These are phyloP conservation scores for Seiridium unicorne DNA, from an alignment of 2,329 filamentous ascomycete species.

Conservation along the genomic window DNA sequence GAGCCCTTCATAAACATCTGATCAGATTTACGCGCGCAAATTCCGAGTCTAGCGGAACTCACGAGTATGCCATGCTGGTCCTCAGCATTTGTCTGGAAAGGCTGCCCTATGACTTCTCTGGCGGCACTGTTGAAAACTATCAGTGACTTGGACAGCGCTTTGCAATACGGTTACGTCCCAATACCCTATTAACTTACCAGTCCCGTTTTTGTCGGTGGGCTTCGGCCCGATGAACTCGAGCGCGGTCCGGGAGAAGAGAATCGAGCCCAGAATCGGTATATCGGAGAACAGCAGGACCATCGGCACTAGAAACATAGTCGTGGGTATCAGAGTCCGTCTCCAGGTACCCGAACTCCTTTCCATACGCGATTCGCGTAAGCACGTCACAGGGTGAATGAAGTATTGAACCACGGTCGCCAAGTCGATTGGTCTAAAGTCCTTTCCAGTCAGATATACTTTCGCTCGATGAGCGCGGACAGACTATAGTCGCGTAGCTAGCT, in stretches of 20 bases:
- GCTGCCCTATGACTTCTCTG: neutral
- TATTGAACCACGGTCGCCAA: slow-evolving; percentile 40
- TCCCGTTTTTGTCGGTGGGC: slow-evolving; percentile 11
- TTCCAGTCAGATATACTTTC: slow-evolving; percentile 12
- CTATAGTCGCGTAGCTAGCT: neutral
- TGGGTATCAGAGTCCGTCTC: slow-evolving; percentile 39
- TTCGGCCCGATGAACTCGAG: slow-evolving; percentile 1
- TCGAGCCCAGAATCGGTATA: neutral
- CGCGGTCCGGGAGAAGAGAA: neutral
- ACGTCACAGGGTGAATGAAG: slow-evolving; percentile 44
- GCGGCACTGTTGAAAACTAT: neutral
- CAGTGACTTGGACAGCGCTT: too few relatives aligned
- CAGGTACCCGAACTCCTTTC: slow-evolving; percentile 41
- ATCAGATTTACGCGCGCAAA: too few relatives aligned
- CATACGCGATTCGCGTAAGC: slow-evolving; percentile 46
- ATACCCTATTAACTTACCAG: slow-evolving; percentile 15
- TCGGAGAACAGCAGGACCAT: slow-evolving; percentile 26
- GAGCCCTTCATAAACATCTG: neutral
- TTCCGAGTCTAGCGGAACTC: neutral
- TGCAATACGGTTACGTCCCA: neutral
- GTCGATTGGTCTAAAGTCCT: slow-evolving; percentile 32
- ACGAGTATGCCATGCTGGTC: slow-evolving; percentile 5
- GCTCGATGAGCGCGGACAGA: slow-evolving; percentile 13
- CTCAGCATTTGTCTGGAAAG: neutral
- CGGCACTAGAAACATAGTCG: slow-evolving; percentile 38